phyloP scores from a whole-genome alignment of 805 yeast species.

The Starmerella bombi region DNA sequence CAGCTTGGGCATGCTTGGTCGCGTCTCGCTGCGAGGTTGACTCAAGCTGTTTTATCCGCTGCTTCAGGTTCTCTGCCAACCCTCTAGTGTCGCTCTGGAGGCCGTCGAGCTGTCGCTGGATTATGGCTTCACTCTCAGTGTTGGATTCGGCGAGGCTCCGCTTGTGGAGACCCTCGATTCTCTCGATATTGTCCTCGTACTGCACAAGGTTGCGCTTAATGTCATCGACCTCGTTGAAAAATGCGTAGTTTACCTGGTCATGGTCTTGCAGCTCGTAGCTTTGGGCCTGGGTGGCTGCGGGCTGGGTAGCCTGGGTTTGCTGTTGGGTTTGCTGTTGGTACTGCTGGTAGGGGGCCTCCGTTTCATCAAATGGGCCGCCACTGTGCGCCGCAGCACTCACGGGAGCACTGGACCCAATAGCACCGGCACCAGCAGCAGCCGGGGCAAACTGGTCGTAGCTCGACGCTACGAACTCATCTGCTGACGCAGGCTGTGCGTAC shows the following conservation, averaged over 20 bases:
- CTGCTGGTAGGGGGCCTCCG: not conserved
- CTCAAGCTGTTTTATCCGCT: conserved; percentile 64
- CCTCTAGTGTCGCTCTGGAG: conserved; percentile 66
- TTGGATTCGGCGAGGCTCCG: conserved; percentile 60
- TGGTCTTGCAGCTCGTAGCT: conserved; percentile 18
- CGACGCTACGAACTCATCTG: conserved; percentile 15
- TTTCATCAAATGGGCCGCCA: not conserved
- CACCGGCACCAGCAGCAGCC: too few species aligned
- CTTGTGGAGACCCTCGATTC: conserved; percentile 57
- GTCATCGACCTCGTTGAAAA: conserved; percentile 55
- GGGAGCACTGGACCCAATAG: conserved; percentile 1
- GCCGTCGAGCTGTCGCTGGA: conserved; percentile 63
- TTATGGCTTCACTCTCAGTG: conserved; percentile 52
- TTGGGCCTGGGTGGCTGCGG: conserved; percentile 5
- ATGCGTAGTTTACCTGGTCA: conserved; percentile 37
- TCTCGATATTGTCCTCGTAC: conserved; percentile 54
- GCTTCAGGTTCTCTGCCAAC: conserved; percentile 61
- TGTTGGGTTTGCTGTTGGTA: conserved; percentile 1
- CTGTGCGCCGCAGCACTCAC: not conserved
- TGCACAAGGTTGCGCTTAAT: conserved; percentile 57
- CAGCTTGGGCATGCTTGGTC: conserved; percentile 82
- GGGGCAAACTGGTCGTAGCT: conserved; percentile 16
- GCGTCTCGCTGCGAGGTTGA: conserved; percentile 40
- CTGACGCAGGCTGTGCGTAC: conserved; percentile 12
- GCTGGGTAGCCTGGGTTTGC: not conserved